A percentile compares a stretch with the other conserved stretches of the same genome.
Conservation (phyloP, 2,329 filamentous ascomycete genomes). For the Ilyonectria mors-panacis region DNA sequence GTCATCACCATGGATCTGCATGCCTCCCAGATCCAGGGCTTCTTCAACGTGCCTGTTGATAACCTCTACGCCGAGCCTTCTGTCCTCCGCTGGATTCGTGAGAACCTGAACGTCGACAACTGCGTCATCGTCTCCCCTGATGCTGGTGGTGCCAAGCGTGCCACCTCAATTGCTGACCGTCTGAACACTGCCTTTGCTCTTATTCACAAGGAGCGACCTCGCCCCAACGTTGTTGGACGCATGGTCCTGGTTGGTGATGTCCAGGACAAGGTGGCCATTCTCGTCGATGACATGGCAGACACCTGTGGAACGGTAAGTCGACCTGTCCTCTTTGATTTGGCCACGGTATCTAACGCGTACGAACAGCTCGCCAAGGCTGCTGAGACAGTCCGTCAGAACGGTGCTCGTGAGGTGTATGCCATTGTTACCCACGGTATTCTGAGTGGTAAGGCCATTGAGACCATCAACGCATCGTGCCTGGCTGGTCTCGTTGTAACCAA, state of each 20-base stretch:
- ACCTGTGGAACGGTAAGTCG: slow-evolving; percentile 82
- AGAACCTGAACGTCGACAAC: slow-evolving; percentile 85
- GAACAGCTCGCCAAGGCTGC: slow-evolving; percentile 81
- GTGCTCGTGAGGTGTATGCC: slow-evolving; percentile 89
- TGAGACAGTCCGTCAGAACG: slow-evolving; percentile 87
- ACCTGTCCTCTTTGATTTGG: not conserved
- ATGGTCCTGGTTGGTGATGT: slow-evolving; percentile 98
- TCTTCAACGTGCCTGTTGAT: slow-evolving; percentile 86
- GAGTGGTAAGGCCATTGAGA: slow-evolving; percentile 89
- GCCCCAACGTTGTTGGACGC: slow-evolving; percentile 87
- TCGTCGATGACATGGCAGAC: slow-evolving; percentile 98
- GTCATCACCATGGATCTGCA: slow-evolving; percentile 97
- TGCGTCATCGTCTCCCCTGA: slow-evolving; percentile 96
- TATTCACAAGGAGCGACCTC: slow-evolving; percentile 95
- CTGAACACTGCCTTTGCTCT: slow-evolving; percentile 92
- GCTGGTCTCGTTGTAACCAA: slow-evolving; percentile 91
- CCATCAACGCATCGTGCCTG: slow-evolving; percentile 83
- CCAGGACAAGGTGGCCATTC: slow-evolving; percentile 89
- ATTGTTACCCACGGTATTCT: slow-evolving; percentile 97
- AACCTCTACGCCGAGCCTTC: slow-evolving; percentile 95
- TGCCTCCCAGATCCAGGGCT: slow-evolving; percentile 93
- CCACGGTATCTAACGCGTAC: slow-evolving; percentile 26
- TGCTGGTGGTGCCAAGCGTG: slow-evolving; percentile 93
- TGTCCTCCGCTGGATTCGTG: slow-evolving; percentile 90
- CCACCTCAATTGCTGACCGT: slow-evolving; percentile 92